A percentile compares a stretch with the other conserved stretches of the same genome.
phyloP scores from a whole-genome alignment of 2,329 filamentous ascomycete genomes.

The Chrysosporium queenslandicum region DNA sequence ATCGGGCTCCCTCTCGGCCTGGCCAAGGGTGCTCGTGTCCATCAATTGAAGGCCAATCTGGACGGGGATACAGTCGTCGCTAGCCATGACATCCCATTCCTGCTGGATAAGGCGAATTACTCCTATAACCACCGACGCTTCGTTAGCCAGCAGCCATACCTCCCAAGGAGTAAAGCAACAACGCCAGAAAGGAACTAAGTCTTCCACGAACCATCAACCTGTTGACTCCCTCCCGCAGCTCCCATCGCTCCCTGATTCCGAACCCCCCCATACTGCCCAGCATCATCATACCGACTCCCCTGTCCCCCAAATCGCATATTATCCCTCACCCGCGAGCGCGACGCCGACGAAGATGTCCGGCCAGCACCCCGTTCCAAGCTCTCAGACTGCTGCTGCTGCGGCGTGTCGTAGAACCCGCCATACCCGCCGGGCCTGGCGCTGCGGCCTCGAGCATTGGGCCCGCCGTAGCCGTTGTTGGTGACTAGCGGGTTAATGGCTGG shows the following conservation, averaged over 20 bases:
- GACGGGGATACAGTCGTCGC: conserved; percentile 79
- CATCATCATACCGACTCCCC: conserved; percentile 1
- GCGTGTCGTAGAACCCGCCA: conserved; percentile 32
- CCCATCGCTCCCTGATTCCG: neutral
- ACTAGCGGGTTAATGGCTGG: conserved; percentile 13
- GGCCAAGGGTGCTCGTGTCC: conserved; percentile 84
- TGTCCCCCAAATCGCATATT: conserved; percentile 2
- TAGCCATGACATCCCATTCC: conserved; percentile 88
- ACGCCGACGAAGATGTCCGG: conserved; percentile 22
- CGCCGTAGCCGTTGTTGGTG: conserved; percentile 8
- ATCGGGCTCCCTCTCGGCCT: conserved; percentile 75
- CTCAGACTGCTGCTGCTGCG: conserved; percentile 25
- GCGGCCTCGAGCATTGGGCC: conserved; percentile 23
- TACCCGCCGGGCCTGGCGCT: conserved; percentile 36
- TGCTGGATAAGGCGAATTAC: conserved; percentile 72
- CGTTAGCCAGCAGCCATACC: neutral
- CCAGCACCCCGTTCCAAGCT: conserved; percentile 24
- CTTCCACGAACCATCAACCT: conserved; percentile 11
- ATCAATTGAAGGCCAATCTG: conserved; percentile 91
- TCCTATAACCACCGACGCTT: conserved; percentile 31
- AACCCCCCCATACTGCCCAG: neutral
- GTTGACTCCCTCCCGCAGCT: conserved; percentile 1
- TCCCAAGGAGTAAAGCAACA: neutral
- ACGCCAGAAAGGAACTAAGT: neutral
- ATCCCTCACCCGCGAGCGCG: conserved; percentile 25